Conservation (phyloP, 225 moss, liverwort and hornwort species). For the Marchantia paleacea region DNA sequence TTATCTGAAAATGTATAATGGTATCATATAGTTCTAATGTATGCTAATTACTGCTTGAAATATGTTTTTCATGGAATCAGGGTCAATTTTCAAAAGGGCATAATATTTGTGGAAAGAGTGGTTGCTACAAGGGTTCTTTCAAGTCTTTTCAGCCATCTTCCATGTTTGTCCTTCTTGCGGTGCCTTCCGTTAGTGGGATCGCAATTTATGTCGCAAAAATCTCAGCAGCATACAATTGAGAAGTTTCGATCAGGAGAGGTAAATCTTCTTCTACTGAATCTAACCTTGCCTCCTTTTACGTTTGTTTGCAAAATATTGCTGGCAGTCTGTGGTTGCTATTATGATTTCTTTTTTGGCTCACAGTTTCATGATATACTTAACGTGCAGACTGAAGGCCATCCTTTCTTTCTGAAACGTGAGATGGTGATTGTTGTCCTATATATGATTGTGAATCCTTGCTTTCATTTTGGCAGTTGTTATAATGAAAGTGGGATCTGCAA, state of each 20-base stretch:
- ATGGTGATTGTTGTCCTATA: too few relatives aligned
- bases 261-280: not conserved
- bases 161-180: conserved; percentile 50
- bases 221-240: conserved; percentile 71
- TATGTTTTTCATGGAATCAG: conserved; percentile 31
- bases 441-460: too few relatives aligned
- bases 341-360: too few relatives aligned
- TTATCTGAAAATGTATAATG: too few relatives aligned
- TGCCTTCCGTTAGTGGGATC: conserved; percentile 74
- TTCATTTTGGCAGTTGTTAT: too few relatives aligned
- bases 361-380: too few relatives aligned
- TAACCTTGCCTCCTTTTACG: not conserved
- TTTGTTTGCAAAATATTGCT: not conserved
- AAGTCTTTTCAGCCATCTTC: conserved; percentile 55
- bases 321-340: too few relatives aligned
- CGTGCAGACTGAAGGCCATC: too few relatives aligned
- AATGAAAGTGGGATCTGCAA: too few relatives aligned
- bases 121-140: conserved; percentile 72
- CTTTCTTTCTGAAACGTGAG: too few relatives aligned
- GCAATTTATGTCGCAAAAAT: conserved; percentile 67
- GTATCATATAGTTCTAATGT: too few relatives aligned
- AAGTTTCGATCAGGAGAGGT: conserved; percentile 84
- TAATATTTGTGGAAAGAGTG: conserved; percentile 90
- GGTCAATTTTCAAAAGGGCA: conserved; percentile 76
- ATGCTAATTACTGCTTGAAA: not conserved